Conservation (phyloP, 441 rosid genomes). For the Syzygium malaccense region DNA sequence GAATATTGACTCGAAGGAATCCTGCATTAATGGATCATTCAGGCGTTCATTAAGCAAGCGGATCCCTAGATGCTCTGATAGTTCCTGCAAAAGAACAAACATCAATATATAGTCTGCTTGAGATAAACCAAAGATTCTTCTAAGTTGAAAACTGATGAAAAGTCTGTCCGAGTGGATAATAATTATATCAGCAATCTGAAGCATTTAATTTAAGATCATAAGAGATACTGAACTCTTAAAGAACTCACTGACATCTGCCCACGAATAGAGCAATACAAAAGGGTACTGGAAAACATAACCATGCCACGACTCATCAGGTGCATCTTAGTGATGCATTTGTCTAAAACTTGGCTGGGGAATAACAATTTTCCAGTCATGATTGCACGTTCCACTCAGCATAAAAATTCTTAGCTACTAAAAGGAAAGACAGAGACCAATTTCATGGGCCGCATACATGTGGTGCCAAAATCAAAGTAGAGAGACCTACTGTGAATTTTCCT, state of each 20-base stretch:
- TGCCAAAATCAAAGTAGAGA: not conserved
- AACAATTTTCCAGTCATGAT: not conserved
- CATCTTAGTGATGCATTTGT: not conserved
- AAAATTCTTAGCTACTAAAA: not conserved
- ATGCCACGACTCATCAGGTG: not conserved
- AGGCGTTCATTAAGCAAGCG: conserved; percentile 70
- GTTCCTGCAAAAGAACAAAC: conserved; percentile 43
- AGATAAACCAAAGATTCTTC: not conserved
- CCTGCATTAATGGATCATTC: conserved; percentile 67
- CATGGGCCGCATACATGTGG: not conserved
- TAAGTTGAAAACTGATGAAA: not conserved
- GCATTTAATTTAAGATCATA: not conserved
- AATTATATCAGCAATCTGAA: not conserved
- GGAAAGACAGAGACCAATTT: not conserved
- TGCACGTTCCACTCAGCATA: not conserved
- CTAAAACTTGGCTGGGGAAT: not conserved
- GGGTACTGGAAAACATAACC: not conserved
- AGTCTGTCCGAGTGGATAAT: not conserved
- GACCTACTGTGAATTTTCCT: not conserved
- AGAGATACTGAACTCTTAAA: not conserved
- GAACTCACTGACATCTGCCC: not conserved
- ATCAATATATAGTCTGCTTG: not conserved
- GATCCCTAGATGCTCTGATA: conserved; percentile 81
- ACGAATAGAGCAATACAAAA: not conserved
- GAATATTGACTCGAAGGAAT: conserved; percentile 75